Conservation (phyloP, 208 protist species). For the Sergeia podlipaevii region DNA sequence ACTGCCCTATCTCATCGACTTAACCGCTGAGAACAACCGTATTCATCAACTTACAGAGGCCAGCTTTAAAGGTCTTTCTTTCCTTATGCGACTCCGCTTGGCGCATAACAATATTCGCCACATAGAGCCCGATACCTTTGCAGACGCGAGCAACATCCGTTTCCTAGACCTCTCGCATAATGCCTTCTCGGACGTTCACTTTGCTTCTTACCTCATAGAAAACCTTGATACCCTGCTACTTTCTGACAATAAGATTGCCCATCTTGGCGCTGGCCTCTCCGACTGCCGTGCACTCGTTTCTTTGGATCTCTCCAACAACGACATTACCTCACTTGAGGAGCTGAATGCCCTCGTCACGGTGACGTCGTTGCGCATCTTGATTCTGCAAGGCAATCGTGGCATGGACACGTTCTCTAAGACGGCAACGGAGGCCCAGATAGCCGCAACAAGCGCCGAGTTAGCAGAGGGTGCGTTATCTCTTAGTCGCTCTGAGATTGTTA, state of each 20-base stretch:
- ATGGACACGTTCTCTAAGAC: neutral
- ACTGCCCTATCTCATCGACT: conserved; percentile 59
- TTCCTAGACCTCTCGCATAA: conserved; percentile 62
- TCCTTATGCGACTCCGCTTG: conserved; percentile 45
- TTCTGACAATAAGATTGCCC: conserved; percentile 40
- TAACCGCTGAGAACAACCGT: conserved; percentile 40
- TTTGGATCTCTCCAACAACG: conserved; percentile 40
- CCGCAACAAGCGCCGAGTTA: neutral
- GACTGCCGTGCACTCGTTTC: conserved; percentile 23
- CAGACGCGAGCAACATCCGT: conserved; percentile 31
- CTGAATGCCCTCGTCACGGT: conserved; percentile 20
- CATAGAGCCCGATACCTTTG: conserved; percentile 52
- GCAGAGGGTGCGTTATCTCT: conserved; percentile 5
- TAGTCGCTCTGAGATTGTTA: conserved; percentile 22
- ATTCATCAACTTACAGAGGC: conserved; percentile 25
- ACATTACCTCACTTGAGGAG: conserved; percentile 26
- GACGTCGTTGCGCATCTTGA: conserved; percentile 25
- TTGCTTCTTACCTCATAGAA: conserved; percentile 34
- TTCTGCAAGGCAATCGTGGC: conserved; percentile 5
- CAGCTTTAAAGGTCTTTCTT: conserved; percentile 18
- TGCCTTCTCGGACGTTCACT: conserved; percentile 26
- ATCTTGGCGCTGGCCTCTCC: conserved; percentile 28
- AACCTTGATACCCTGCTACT: conserved; percentile 60
- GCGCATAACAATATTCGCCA: conserved; percentile 33
- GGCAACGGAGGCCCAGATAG: neutral